Evolutionary conservation across 2,329 filamentous ascomycete genomes (phyloP).

Genomic region (Alternaria postmessia): DNA sequence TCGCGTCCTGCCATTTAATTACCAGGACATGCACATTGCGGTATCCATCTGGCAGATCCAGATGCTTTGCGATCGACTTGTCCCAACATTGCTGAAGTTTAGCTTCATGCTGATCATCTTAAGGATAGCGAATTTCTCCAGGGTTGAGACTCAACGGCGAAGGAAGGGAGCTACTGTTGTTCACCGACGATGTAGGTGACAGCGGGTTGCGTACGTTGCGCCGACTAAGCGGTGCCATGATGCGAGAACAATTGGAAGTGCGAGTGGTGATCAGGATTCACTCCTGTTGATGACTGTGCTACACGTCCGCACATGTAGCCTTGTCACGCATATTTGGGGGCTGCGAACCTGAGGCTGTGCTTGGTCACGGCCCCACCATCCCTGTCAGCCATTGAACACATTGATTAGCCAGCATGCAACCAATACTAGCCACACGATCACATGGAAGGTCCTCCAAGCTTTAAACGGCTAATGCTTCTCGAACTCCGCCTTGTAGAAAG

Average conservation of each 20-base stretch:
- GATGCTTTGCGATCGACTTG: constrained; percentile 12
- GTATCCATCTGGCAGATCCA: constrained; percentile 22
- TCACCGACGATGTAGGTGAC: neutral
- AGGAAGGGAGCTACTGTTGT: neutral
- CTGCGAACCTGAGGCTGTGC: neutral
- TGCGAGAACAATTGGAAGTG: neutral
- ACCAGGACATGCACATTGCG: constrained; percentile 19
- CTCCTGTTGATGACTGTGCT: neutral
- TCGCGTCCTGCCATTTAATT: constrained; percentile 18
- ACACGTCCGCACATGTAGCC: neutral
- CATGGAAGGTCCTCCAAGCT: neutral
- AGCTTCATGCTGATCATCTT: constrained; percentile 1
- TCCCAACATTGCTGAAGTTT: constrained; percentile 15
- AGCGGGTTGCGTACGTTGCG: neutral
- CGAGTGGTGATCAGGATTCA: neutral
- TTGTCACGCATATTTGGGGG: neutral
- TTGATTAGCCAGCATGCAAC: neutral
- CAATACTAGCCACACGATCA: neutral
- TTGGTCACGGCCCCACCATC: neutral
- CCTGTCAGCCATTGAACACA: neutral
- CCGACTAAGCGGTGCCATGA: neutral
- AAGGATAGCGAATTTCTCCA: neutral
- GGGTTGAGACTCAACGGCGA: neutral
- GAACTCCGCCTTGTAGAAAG: neutral
- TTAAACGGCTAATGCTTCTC: neutral